These are phyloP conservation scores for Rugonectria rugulosa DNA, from an alignment of 2,329 filamentous ascomycete genomes.

Conservation along the genomic window DNA sequence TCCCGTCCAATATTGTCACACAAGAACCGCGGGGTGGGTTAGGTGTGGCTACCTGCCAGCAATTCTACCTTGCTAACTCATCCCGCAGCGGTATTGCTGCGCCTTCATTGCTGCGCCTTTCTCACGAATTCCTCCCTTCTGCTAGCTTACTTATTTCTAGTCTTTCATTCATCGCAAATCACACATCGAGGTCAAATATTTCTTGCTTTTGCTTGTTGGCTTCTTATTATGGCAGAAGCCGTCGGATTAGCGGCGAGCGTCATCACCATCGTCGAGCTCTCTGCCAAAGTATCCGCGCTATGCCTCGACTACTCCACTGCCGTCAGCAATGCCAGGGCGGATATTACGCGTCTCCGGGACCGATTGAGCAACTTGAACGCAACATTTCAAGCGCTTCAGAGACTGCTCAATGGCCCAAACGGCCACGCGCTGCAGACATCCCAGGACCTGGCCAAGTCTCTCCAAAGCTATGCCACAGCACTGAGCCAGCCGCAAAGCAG, in stretches of 20 bases:
- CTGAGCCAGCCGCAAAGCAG: too few relatives aligned
- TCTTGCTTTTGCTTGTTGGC: too few relatives aligned
- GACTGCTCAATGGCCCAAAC: conserved; percentile 6
- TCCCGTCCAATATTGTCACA: too few relatives aligned
- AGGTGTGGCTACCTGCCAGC: too few relatives aligned
- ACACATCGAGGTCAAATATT: too few relatives aligned
- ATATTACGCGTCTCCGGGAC: conserved; percentile 13
- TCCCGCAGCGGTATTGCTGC: too few relatives aligned
- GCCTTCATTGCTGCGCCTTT: too few relatives aligned
- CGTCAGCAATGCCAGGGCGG: conserved; percentile 7
- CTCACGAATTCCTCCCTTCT: too few relatives aligned
- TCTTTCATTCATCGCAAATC: too few relatives aligned
- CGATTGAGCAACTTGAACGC: conserved; percentile 1
- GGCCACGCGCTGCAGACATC: conserved; percentile 8
- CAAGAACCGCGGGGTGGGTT: too few relatives aligned
- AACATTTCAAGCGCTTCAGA: conserved; percentile 10
- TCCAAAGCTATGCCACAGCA: conserved; percentile 3
- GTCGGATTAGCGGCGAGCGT: conserved; percentile 5
- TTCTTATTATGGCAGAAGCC: conserved; percentile 10
- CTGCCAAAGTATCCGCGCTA: neutral
- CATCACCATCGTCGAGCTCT: conserved; percentile 10
- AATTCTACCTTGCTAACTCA: too few relatives aligned
- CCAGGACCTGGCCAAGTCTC: conserved; percentile 7
- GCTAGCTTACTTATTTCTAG: too few relatives aligned
- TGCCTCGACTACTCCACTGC: conserved; percentile 10